A percentile compares a stretch with the other conserved stretches of the same genome.
Evolutionary conservation across 2,329 filamentous ascomycete genomes (phyloP).

Genomic region (Aspergillus sojae): DNA sequence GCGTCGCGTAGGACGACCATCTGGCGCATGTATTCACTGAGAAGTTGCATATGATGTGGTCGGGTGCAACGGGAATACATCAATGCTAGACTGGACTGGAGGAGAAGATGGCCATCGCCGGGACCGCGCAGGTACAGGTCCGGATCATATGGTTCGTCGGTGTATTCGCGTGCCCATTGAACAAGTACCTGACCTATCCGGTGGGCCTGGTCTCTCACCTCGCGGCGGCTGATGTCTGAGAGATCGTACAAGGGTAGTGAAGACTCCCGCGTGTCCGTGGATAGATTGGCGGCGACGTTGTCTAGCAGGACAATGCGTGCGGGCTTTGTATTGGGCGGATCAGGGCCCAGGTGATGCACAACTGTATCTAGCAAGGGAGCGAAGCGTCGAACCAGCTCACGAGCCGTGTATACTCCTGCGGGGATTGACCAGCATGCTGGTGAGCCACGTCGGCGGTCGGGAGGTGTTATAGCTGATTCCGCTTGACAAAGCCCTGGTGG

Average conservation of each 20-base stretch:
- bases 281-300: slow-evolving; percentile 23
- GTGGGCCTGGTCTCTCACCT: slow-evolving; percentile 20
- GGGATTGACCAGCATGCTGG: not conserved
- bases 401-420: slow-evolving; percentile 17
- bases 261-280: slow-evolving; percentile 21
- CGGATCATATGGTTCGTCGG: not conserved
- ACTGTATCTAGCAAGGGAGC: slow-evolving; percentile 24
- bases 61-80: slow-evolving; percentile 24
- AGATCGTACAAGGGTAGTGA: slow-evolving; percentile 17
- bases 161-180: slow-evolving; percentile 16
- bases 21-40: slow-evolving; percentile 29
- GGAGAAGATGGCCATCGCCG: slow-evolving; percentile 26
- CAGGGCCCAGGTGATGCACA: slow-evolving; percentile 15
- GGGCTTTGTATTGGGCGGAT: slow-evolving; percentile 9
- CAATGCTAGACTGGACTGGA: slow-evolving; percentile 19
- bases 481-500: not conserved
- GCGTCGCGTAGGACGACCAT: slow-evolving; percentile 27
- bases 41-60: slow-evolving; percentile 27
- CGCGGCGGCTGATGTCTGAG: slow-evolving; percentile 15
- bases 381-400: slow-evolving; percentile 23
- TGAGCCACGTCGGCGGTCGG: not conserved
- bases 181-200: slow-evolving; percentile 21
- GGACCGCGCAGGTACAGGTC: slow-evolving; percentile 22
- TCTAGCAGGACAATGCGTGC: slow-evolving; percentile 18
- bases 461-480: not conserved